Conservation (phyloP, 352 stramenopile species). For the Phytophthora boehmeriae region DNA sequence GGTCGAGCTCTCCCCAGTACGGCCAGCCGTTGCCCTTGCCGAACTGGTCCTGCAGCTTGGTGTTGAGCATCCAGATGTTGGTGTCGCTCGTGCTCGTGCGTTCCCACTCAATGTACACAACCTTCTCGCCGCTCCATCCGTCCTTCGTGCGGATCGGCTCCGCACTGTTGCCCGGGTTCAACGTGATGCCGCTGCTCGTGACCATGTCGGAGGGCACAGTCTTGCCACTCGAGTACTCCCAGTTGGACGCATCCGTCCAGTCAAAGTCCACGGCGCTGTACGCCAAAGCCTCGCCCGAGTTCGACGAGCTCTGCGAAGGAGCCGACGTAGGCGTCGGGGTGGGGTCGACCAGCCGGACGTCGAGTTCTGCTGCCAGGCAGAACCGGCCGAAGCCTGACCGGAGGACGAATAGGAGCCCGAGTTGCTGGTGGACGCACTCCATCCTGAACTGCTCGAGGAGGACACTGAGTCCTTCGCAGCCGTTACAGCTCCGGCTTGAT, state of each 20-base stretch:
- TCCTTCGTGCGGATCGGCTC: constrained; percentile 67
- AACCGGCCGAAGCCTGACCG: constrained; percentile 30
- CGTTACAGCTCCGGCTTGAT: constrained; percentile 22
- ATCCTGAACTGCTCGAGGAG: constrained; percentile 15
- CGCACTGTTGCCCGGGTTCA: constrained; percentile 54
- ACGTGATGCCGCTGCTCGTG: constrained; percentile 52
- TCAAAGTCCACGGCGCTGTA: constrained; percentile 69
- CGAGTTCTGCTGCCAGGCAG: constrained; percentile 26
- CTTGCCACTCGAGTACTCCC: constrained; percentile 59
- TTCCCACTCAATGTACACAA: constrained; percentile 78
- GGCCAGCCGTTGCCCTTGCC: constrained; percentile 62
- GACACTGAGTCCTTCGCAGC: constrained; percentile 31
- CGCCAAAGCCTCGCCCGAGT: constrained; percentile 37
- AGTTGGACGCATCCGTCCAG: constrained; percentile 66
- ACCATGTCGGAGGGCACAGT: constrained; percentile 49
- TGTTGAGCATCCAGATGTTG: constrained; percentile 90
- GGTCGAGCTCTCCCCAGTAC: constrained; percentile 78
- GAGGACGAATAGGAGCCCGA: constrained; percentile 27
- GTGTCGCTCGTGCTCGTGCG: constrained; percentile 65
- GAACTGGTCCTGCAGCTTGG: constrained; percentile 72
- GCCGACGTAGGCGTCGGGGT: constrained; percentile 19
- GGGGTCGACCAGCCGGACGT: constrained; percentile 17
- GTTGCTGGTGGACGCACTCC: constrained; percentile 14
- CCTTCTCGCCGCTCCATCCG: constrained; percentile 74
- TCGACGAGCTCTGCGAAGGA: constrained; percentile 24